A percentile compares a stretch with the other conserved stretches of the same genome.
Conservation (phyloP, 495 filamentous ascomycete genomes). For the Neurospora cerealis region DNA sequence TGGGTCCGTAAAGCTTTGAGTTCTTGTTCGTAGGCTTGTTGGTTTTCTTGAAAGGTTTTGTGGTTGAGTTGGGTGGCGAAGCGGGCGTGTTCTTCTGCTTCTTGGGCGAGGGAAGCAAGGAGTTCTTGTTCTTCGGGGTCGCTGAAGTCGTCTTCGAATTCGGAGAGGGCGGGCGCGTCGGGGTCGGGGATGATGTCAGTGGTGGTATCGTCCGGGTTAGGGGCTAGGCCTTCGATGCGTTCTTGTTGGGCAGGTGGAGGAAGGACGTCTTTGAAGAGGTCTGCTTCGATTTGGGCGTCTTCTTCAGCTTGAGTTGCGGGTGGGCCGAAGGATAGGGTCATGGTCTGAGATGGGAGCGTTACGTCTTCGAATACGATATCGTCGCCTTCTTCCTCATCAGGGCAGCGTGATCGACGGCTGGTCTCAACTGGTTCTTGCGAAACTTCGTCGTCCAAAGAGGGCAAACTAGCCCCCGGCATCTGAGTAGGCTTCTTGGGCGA, state of each 20-base stretch:
- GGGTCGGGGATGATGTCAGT: constrained; percentile 13
- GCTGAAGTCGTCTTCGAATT: constrained; percentile 45
- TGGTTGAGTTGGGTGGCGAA: constrained; percentile 80
- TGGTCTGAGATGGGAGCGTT: constrained; percentile 7
- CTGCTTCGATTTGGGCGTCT: constrained; percentile 18
- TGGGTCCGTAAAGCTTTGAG: constrained; percentile 79
- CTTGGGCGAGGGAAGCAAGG: constrained; percentile 70
- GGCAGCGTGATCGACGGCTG: constrained; percentile 1
- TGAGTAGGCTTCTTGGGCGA: constrained; percentile 3
- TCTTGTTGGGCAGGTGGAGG: background rate
- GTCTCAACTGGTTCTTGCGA: background rate
- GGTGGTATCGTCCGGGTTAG: constrained; percentile 19
- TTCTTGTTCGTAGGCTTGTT: constrained; percentile 75
- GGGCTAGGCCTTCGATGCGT: background rate
- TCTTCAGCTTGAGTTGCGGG: constrained; percentile 6
- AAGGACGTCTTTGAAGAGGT: constrained; percentile 6
- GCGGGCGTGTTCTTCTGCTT: constrained; percentile 84
- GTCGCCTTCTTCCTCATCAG: constrained; percentile 18
- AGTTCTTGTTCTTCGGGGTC: constrained; percentile 91
- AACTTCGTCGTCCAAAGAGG: constrained; percentile 6
- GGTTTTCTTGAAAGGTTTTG: constrained; percentile 48
- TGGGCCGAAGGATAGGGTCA: background rate
- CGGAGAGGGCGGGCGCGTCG: constrained; percentile 21
- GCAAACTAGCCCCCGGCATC: constrained; percentile 9
- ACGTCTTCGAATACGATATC: constrained; percentile 31